phyloP scores from a whole-genome alignment of 2,329 filamentous ascomycete genomes.

The Neonectria ditissima region DNA sequence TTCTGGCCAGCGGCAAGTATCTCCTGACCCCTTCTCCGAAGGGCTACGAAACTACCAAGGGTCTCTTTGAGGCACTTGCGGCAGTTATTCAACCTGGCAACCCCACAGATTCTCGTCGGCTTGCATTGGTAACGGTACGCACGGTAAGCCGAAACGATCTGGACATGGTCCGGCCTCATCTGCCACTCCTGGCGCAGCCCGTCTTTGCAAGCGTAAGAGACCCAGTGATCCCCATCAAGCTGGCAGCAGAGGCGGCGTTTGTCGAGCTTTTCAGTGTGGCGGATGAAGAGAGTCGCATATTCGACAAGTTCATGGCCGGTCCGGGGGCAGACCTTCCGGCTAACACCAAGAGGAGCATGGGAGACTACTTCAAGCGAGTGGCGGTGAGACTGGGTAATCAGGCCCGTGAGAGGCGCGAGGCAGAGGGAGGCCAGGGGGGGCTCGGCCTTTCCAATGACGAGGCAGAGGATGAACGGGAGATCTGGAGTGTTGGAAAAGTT shows the following conservation, averaged over 20 bases:
- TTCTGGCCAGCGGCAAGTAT: conserved; percentile 92
- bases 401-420: conserved; percentile 88
- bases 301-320: conserved; percentile 88
- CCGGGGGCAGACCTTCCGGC: conserved; percentile 74
- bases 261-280: conserved; percentile 90
- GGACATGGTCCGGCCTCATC: conserved; percentile 84
- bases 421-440: conserved; percentile 89
- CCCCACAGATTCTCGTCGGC: conserved; percentile 83
- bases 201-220: conserved; percentile 93
- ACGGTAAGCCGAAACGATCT: conserved; percentile 84
- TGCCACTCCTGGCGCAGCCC: conserved; percentile 81
- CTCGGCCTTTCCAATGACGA: conserved; percentile 91
- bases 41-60: conserved; percentile 81
- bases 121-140: conserved; percentile 87
- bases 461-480: conserved; percentile 91
- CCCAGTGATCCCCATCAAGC: conserved; percentile 91
- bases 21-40: conserved; percentile 77
- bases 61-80: conserved; percentile 83
- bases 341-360: conserved; percentile 87
- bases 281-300: conserved; percentile 85
- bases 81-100: conserved; percentile 80
- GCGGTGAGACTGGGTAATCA: conserved; percentile 86
- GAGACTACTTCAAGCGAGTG: conserved; percentile 97
- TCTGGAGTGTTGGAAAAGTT: conserved; percentile 94
- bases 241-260: conserved; percentile 95